phyloP scores from a whole-genome alignment of 176 grass and related monocot species.

The Avena atlantica region DNA sequence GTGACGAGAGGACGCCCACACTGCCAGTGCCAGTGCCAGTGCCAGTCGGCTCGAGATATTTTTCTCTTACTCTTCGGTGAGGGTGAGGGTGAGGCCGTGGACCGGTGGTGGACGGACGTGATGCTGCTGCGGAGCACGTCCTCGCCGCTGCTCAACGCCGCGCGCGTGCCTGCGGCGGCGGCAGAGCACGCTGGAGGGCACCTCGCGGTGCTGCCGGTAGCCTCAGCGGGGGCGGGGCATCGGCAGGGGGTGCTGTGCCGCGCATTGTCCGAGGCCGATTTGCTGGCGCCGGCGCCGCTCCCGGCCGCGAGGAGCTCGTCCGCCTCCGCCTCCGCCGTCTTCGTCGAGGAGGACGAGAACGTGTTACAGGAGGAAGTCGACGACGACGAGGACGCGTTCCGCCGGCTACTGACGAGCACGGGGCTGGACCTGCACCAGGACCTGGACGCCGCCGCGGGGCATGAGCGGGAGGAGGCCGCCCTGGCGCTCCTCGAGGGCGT shows the following conservation, averaged over 20 bases:
- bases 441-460: not conserved
- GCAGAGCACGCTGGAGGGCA: conserved; percentile 14
- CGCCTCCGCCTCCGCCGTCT: conserved; percentile 28
- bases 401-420: conserved; percentile 56
- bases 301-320: not conserved
- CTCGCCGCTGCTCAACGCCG: conserved; percentile 49
- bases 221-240: not conserved
- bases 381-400: not conserved
- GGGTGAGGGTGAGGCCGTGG: not conserved
- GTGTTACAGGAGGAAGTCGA: not conserved
- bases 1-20: not conserved
- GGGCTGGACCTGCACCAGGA: conserved; percentile 44
- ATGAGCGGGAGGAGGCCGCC: not conserved
- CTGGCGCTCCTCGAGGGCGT: conserved; percentile 33
- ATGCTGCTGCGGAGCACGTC: conserved; percentile 66
- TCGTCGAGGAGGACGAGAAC: conserved; percentile 41
- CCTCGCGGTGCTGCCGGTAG: not conserved
- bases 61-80: not conserved
- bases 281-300: conserved; percentile 13
- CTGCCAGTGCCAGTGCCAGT: not conserved
- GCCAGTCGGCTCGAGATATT: conserved; percentile 35
- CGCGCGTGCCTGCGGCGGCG: not conserved
- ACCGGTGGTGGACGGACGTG: not conserved
- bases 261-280: conserved; percentile 53
- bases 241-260: conserved; percentile 38